phyloP scores from a whole-genome alignment of 352 stramenopile genomes.

The Pilasporangium apinafurcum region DNA sequence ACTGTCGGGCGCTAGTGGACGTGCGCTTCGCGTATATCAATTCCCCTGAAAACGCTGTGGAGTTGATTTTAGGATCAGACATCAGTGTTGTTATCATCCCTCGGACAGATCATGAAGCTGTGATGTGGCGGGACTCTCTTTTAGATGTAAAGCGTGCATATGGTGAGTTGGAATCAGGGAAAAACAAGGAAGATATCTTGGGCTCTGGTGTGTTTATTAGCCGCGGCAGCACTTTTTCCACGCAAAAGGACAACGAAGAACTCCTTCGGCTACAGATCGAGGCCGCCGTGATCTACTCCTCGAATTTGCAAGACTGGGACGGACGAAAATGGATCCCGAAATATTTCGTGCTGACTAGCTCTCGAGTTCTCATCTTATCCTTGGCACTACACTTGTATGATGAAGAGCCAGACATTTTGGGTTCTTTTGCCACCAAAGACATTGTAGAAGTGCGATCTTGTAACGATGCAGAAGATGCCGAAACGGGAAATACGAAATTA shows the following conservation, averaged over 20 bases:
- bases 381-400: constrained; percentile 83
- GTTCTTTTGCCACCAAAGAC: constrained; percentile 75
- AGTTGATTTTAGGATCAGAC: constrained; percentile 70
- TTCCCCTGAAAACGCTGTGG: constrained; percentile 79
- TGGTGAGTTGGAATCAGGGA: constrained; percentile 62
- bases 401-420: constrained; percentile 80
- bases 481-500: constrained; percentile 45
- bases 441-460: constrained; percentile 76
- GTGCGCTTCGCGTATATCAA: constrained; percentile 83
- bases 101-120: constrained; percentile 72
- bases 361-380: constrained; percentile 71
- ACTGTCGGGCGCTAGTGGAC: constrained; percentile 75
- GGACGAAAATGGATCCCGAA: constrained; percentile 85
- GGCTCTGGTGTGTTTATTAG: constrained; percentile 79
- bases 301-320: constrained; percentile 84
- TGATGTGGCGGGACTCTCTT: constrained; percentile 80
- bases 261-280: constrained; percentile 80
- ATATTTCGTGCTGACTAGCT: constrained; percentile 84
- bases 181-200: constrained; percentile 70
- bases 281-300: constrained; percentile 70
- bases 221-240: constrained; percentile 79
- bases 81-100: constrained; percentile 81
- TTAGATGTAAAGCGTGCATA: constrained; percentile 82
- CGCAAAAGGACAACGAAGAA: constrained; percentile 81
- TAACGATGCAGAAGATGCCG: constrained; percentile 62